These are phyloP conservation scores for Penicillium sp. DNA, from an alignment of 2,329 filamentous ascomycete genomes.

Conservation along the genomic window DNA sequence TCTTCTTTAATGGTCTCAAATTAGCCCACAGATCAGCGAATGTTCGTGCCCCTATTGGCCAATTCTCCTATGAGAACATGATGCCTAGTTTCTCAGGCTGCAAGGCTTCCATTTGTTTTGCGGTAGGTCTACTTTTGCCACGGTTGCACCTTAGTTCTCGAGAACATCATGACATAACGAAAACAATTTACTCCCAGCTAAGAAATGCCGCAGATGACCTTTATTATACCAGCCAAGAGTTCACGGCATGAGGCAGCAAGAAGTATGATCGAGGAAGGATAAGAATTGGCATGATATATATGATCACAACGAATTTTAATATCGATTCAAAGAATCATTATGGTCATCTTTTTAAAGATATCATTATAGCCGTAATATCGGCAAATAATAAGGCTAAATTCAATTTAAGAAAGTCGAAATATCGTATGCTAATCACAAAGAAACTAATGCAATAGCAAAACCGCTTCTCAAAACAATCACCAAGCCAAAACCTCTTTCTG, in stretches of 20 bases:
- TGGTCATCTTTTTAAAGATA: not conserved
- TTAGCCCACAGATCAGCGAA: not conserved
- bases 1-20: not conserved
- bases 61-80: too few relatives aligned
- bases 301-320: not conserved
- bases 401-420: not conserved
- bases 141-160: not conserved
- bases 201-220: too few relatives aligned
- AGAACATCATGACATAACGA: not conserved
- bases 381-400: not conserved
- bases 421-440: not conserved
- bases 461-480: slow-evolving; percentile 12
- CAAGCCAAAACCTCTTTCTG: slow-evolving; percentile 28
- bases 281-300: not conserved
- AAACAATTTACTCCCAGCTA: too few relatives aligned
- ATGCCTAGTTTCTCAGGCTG: not conserved
- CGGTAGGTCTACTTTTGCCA: not conserved
- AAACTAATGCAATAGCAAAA: not conserved
- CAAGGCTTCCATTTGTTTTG: too few relatives aligned
- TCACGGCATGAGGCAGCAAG: not conserved
- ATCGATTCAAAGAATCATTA: not conserved
- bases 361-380: not conserved
- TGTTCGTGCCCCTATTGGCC: not conserved
- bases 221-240: too few relatives aligned
- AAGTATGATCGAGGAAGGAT: not conserved